Evolutionary conservation across 257 asterid genomes (phyloP).

Genomic region (Solanum peruvianum): DNA sequence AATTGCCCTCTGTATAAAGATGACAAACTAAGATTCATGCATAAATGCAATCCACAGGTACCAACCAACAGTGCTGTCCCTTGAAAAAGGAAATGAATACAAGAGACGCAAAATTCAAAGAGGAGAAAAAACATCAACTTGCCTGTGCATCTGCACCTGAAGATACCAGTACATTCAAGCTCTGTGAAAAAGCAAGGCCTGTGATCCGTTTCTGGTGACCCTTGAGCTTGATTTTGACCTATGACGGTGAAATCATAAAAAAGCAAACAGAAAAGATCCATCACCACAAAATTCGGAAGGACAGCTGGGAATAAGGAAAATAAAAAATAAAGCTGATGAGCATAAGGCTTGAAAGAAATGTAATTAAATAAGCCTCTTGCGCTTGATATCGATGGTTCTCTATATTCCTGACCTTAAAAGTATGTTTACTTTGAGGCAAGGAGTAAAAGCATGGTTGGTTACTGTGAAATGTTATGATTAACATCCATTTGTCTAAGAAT

Average conservation of each 20-base stretch:
- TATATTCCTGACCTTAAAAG: background rate
- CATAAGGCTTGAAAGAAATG: background rate
- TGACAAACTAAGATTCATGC: background rate
- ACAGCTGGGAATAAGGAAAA: background rate
- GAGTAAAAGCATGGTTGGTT: background rate
- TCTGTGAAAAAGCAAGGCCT: conserved; percentile 92
- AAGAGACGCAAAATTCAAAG: background rate
- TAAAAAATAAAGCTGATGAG: background rate
- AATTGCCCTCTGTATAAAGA: background rate
- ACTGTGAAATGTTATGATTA: background rate
- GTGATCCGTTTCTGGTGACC: conserved; percentile 93
- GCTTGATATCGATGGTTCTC: background rate
- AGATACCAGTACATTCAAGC: conserved; percentile 73
- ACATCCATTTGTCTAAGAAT: background rate
- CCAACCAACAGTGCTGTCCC: background rate
- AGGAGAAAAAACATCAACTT: conserved; percentile 5
- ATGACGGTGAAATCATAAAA: background rate
- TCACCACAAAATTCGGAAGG: background rate
- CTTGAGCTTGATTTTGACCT: conserved; percentile 89
- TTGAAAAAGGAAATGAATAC: background rate
- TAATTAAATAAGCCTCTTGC: background rate
- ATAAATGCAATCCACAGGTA: background rate
- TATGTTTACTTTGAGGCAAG: background rate
- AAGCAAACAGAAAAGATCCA: background rate
- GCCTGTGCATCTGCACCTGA: conserved; percentile 98